phyloP scores from a whole-genome alignment of 306 rosid species.

The Albizia julibrissin region DNA sequence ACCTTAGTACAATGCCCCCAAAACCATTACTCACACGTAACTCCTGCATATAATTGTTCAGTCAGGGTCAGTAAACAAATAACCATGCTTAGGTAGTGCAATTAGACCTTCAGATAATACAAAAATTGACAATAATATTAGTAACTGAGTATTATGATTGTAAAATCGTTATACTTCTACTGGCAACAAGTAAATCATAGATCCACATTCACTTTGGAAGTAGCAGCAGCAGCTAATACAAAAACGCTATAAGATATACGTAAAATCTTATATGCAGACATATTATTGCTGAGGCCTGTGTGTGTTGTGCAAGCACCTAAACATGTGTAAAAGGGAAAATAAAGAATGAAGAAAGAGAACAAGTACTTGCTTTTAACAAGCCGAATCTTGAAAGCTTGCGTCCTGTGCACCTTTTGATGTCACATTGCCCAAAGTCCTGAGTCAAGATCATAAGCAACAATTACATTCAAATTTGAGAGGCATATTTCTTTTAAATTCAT shows the following conservation, averaged over 20 bases:
- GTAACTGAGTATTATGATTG: background rate
- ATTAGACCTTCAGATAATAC: slow-evolving; percentile 15
- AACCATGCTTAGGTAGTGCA: slow-evolving; percentile 29
- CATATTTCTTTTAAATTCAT: background rate
- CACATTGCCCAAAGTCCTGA: slow-evolving; percentile 97
- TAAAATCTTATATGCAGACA: background rate
- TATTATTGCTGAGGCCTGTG: background rate
- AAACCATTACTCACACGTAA: slow-evolving; percentile 90
- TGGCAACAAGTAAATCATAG: background rate
- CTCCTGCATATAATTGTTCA: slow-evolving; percentile 64
- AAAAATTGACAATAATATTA: slow-evolving; percentile 7
- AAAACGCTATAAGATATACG: background rate
- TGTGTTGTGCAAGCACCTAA: background rate
- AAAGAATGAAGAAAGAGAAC: slow-evolving; percentile 23
- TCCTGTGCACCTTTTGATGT: slow-evolving; percentile 88
- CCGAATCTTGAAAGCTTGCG: slow-evolving; percentile 93
- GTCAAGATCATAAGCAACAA: slow-evolving; percentile 36
- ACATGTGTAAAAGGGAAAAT: slow-evolving; percentile 6
- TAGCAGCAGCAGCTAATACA: background rate
- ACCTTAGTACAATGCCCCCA: slow-evolving; percentile 94
- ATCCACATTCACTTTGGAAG: background rate
- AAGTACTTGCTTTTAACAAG: slow-evolving; percentile 66
- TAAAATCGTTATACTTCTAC: background rate
- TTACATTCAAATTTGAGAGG: slow-evolving; percentile 16
- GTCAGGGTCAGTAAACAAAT: slow-evolving; percentile 31